Evolutionary conservation across 2,329 filamentous ascomycete species (phyloP), one percentile per base, ranked within the genome.

Genomic region (Paracorniculantispora psalliotae): DNA sequence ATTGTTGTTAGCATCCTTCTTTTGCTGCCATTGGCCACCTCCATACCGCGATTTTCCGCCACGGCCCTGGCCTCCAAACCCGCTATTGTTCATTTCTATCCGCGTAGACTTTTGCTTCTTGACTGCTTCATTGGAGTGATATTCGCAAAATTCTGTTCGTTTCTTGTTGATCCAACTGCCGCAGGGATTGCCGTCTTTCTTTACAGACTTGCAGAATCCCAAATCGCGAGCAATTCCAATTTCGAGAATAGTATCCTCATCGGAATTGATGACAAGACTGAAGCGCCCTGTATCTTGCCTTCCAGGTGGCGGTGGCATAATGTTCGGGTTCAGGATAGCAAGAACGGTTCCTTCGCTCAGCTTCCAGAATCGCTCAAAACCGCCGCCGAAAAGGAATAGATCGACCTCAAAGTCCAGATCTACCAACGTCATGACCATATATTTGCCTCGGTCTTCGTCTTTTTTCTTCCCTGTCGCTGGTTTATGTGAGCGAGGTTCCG

Each of bases 331-430:
- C 30, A 99, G 79, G 26, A 99, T 90, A 5, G 93, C 94, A 59
- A 99, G 80, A 1, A 97, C 82, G 0, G 92, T 97, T n/a, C 94
- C 94, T 2, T 91, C 84, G 0, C 87, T 87, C n/a, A 97, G 78
- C 69, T 96, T 96, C 88, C 93, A 97, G 76, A 94, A 99, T 57
- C 90, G 86, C 17, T 90, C 88, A 67, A 97, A 97, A 7, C 91
- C 96, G 0, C 88, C 86, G 67, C 90, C 90, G 73, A 99, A 99
- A 15, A 99, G 83, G 67, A 92, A 97, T 44, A 97, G 81, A 63
- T 97, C 92, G 13, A 99, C 73, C 66, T 96, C 91, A 85, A 87
- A 96, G 67, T 91, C 88, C 12, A 99, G 78, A 71, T 99, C 93
- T 0, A 90, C 91, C 2, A 99, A 79, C 2, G 85, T 90, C 62